Evolutionary conservation across 495 filamentous ascomycete species (phyloP).

Genomic region (Lophiotrema nucula): DNA sequence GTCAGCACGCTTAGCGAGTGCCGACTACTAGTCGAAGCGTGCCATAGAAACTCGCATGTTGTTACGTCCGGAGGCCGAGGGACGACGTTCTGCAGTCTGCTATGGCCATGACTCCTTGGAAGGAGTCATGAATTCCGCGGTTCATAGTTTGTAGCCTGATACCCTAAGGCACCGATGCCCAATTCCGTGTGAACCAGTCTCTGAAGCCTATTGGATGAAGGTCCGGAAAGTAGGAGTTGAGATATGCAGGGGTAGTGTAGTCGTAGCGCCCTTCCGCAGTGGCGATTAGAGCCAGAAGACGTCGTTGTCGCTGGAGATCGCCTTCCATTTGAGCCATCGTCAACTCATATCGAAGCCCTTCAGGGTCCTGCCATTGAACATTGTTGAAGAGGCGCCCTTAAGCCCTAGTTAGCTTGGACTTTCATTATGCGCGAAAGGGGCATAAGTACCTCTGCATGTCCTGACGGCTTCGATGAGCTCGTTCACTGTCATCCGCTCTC

Average conservation of each 20-base stretch:
- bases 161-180: constrained; percentile 20
- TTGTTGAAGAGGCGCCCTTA: constrained; percentile 20
- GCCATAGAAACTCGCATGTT: no score
- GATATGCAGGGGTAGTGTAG: constrained; percentile 43
- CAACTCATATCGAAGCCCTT: constrained; percentile 35
- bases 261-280: constrained; percentile 51
- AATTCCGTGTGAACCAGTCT: constrained; percentile 43
- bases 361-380: constrained; percentile 26
- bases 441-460: constrained; percentile 33
- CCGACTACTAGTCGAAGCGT: no score
- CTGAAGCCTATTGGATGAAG: constrained; percentile 44
- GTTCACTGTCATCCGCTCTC: constrained; percentile 51
- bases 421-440: background rate
- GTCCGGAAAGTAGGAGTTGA: constrained; percentile 45
- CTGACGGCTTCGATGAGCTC: constrained; percentile 33
- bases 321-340: constrained; percentile 33
- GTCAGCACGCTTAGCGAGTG: no score
- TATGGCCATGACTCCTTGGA: no score
- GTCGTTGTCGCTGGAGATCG: constrained; percentile 27
- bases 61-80: no score
- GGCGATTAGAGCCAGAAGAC: constrained; percentile 47
- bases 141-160: background rate
- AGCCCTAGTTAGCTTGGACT: background rate
- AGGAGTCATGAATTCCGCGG: no score
- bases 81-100: no score